A percentile compares a stretch with the other conserved stretches of the same genome.
Evolutionary conservation across 1,284 basidiomycete genomes (phyloP).

Genomic region (Neonothopanus nambi): DNA sequence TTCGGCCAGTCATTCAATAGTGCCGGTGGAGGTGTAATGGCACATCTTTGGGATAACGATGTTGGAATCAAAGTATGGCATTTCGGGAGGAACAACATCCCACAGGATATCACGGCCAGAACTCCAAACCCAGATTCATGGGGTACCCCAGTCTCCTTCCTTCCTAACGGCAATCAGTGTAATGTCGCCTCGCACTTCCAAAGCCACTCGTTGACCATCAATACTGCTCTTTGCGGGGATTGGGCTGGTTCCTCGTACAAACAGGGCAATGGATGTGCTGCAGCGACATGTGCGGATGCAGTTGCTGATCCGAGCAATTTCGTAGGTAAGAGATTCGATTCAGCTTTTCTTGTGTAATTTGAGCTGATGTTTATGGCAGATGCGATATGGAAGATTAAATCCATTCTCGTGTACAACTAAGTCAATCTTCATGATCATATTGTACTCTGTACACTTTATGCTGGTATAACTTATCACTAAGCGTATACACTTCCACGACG

Average conservation of each 20-base stretch:
- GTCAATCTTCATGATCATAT: too few species aligned
- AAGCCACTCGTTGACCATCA: not conserved
- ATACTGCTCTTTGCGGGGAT: constrained; percentile 5
- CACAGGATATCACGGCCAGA: constrained; percentile 53
- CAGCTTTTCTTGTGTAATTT: too few species aligned
- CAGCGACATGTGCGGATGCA: constrained; percentile 64
- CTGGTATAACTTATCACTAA: too few species aligned
- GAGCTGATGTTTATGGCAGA: too few species aligned
- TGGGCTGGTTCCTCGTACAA: not conserved
- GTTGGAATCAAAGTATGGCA: constrained; percentile 59
- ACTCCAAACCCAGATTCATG: constrained; percentile 51
- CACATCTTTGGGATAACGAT: constrained; percentile 50
- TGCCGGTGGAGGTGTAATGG: constrained; percentile 56
- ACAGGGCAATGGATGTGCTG: constrained; percentile 54
- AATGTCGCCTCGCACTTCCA: not conserved
- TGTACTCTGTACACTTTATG: too few species aligned
- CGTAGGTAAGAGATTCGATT: too few species aligned
- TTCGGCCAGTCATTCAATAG: constrained; percentile 51
- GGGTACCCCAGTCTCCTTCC: constrained; percentile 51
- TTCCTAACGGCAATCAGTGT: not conserved
- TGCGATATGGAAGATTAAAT: too few species aligned
- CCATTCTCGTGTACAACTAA: too few species aligned
- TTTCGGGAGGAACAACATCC: constrained; percentile 54
- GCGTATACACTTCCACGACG: too few species aligned
- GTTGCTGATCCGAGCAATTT: constrained; percentile 70